Percentiles rank a stretch among this genome's conserved stretches.
phyloP scores from a whole-genome alignment of 495 filamentous ascomycete genomes.

The Apiosordaria backusii region DNA sequence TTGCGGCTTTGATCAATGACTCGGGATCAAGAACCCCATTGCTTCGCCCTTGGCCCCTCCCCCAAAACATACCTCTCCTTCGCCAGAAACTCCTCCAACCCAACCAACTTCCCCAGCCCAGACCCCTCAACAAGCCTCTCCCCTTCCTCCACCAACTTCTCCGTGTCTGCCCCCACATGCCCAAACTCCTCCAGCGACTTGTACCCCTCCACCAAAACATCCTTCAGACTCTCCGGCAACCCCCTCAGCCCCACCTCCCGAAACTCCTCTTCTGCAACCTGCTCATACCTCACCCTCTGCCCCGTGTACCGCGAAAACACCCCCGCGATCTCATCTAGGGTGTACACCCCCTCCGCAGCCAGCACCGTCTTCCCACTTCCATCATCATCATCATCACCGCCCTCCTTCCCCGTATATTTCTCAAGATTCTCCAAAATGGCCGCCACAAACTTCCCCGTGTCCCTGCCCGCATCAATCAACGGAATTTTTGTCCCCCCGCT shows the following conservation, averaged over 20 bases:
- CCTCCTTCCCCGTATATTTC: conserved; percentile 37
- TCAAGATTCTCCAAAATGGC: conserved; percentile 51
- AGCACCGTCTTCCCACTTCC: conserved; percentile 38
- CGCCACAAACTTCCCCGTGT: conserved; percentile 52
- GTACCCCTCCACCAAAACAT: conserved; percentile 38
- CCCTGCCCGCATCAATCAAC: conserved; percentile 42
- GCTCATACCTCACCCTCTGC: conserved; percentile 45
- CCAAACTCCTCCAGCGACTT: conserved; percentile 40
- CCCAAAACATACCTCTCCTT: not conserved
- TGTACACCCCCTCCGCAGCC: conserved; percentile 40
- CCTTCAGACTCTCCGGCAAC: conserved; percentile 28
- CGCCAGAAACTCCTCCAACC: not conserved
- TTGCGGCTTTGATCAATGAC: too few relatives aligned
- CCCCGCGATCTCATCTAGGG: conserved; percentile 35
- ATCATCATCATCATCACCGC: too few relatives aligned
- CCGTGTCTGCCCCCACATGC: conserved; percentile 43
- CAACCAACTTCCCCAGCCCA: not conserved
- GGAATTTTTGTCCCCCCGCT: conserved; percentile 26
- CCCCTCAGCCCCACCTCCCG: conserved; percentile 35
- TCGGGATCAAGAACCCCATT: not conserved
- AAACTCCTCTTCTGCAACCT: conserved; percentile 40
- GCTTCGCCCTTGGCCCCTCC: not conserved
- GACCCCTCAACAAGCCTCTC: conserved; percentile 25
- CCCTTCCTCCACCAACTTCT: conserved; percentile 42
- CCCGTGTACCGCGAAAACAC: conserved; percentile 42